These are phyloP conservation scores for Dryas drummondii DNA, from an alignment of 306 rosid species.

Conservation along the genomic window DNA sequence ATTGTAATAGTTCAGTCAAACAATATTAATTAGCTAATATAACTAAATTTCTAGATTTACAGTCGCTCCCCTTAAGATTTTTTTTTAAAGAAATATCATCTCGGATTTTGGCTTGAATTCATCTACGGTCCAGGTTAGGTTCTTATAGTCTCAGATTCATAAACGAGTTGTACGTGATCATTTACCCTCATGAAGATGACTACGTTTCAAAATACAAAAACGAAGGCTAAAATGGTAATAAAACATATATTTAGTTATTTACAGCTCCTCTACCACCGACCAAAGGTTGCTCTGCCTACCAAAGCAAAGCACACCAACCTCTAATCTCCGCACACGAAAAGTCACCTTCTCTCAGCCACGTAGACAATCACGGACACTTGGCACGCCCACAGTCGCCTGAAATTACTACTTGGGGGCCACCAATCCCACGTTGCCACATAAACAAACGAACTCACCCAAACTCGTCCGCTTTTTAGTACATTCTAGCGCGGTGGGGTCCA, in stretches of 20 bases:
- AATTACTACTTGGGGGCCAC: background rate
- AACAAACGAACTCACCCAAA: background rate
- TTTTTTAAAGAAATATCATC: no score
- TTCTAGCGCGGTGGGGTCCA: slow-evolving; percentile 23
- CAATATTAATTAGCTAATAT: no score
- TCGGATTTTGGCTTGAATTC: no score
- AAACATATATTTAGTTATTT: no score
- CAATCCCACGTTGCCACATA: background rate
- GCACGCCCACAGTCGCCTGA: background rate
- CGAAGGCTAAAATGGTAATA: background rate
- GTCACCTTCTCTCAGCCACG: slow-evolving; percentile 17
- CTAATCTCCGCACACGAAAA: slow-evolving; percentile 19
- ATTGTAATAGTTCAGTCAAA: no score
- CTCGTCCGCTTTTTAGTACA: background rate
- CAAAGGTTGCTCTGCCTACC: slow-evolving; percentile 24
- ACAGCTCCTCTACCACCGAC: slow-evolving; percentile 10
- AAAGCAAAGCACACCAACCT: background rate
- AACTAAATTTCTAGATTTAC: no score
- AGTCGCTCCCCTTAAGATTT: no score
- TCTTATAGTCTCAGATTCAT: no score
- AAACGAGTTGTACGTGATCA: no score
- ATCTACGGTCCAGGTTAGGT: no score
- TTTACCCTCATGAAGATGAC: no score
- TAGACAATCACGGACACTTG: slow-evolving; percentile 25
- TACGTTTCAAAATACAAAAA: no score